Base-by-base conservation (phyloP, 1,284 basidiomycete species). In the Termitomyces sp. region DNA sequence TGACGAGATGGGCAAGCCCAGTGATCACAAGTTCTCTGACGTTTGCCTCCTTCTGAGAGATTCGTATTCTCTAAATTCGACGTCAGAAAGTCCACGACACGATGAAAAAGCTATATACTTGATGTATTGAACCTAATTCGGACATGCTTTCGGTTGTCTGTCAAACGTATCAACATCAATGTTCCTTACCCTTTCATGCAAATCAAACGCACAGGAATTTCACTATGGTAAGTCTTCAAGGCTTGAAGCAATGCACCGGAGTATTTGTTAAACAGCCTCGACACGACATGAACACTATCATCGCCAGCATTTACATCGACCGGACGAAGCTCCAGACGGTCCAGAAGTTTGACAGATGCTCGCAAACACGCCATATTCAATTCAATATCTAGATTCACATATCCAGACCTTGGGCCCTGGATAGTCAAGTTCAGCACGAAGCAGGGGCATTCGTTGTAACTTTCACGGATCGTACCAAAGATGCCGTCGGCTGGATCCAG, bases 1-100 rank as follows among this genome's bases (percentile, higher is more conserved):
- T 84, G 54, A 96, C 83, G 5, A 96, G 75, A 59, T 94, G 84
- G 0, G 92, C 83, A 2, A 96, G 79, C 0, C 90, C 91, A 6
- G 82, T 80, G 55, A 94, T 85, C 46, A 90, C 81, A 30, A 89
- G 69, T 56, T 91, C 88, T 15, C 85, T 79, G 31, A 90, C 69
- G 54, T 86, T 81, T 1, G 79, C 75, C 60, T 84, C 81, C 67
- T 80, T 74, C 53, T 80, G 77, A 13, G 76, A 74, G 1, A 70
- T 57, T 12, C 75, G 73, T 44, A 74, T 68, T 70, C 71, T 79
- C 81, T 84, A 45, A 39, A 55, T 50, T 53, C 31, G 48, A 3
- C n/a, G 33, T 33, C 36, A 38, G 36, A 38, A 8, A n/a, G 10
- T 24, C 54, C 12, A 44, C 15, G 13, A 15, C 58, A 53, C 6